Conservation (phyloP, 2,329 filamentous ascomycete genomes). For the Aspergillus sp. region DNA sequence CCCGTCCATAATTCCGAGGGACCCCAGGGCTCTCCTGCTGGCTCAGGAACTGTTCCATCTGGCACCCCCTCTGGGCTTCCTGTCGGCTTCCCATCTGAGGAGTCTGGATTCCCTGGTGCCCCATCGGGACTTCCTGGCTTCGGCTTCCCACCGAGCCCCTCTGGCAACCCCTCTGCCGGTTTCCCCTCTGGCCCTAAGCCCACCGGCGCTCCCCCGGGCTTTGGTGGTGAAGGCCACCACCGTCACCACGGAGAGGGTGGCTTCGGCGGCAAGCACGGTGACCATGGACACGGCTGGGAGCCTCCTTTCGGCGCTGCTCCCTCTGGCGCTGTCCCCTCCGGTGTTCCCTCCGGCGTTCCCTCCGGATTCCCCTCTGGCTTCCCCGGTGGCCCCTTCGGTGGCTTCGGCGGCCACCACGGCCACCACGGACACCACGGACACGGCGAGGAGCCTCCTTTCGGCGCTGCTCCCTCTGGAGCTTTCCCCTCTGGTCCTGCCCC, state of each 20-base stretch:
- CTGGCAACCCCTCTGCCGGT: too few species aligned
- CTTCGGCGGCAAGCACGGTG: too few species aligned
- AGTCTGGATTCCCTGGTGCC: too few species aligned
- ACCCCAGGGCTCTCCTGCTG: neutral
- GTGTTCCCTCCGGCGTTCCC: conserved; percentile 2
- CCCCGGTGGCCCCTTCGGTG: conserved; percentile 1
- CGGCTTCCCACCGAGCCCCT: too few species aligned
- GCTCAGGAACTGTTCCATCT: neutral
- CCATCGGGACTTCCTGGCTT: too few species aligned
- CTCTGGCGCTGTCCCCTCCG: conserved; percentile 1
- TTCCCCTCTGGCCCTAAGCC: too few species aligned
- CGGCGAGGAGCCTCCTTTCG: neutral
- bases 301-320: neutral
- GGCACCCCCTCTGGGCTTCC: neutral
- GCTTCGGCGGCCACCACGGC: neutral
- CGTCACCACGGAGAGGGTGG: too few species aligned
- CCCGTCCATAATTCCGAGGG: neutral
- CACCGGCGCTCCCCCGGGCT: too few species aligned
- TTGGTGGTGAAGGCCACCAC: too few species aligned
- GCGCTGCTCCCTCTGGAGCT: neutral
- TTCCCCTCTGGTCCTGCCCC: neutral
- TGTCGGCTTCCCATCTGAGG: neutral
- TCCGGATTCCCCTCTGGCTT: conserved; percentile 3
- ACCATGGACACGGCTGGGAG: too few species aligned
- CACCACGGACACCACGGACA: too few species aligned